phyloP scores from a whole-genome alignment of 768 basidiomycete genomes.

The Tricholoma sp. region DNA sequence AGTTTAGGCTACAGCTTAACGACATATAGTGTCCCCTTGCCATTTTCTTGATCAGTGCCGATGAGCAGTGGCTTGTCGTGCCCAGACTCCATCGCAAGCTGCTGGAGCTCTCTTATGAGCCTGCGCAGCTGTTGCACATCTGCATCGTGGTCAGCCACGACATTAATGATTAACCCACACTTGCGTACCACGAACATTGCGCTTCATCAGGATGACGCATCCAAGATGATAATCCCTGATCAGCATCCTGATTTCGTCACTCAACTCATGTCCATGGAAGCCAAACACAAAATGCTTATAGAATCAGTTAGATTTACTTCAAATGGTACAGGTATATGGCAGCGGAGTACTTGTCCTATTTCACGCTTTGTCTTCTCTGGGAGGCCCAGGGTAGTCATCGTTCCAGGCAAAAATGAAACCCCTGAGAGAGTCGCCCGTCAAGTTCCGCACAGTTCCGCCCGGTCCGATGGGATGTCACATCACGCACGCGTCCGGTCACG shows the following conservation, averaged over 20 bases:
- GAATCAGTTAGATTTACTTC: not conserved
- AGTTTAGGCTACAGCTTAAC: not conserved
- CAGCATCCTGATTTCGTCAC: slow-evolving; percentile 46
- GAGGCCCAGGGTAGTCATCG: slow-evolving; percentile 8
- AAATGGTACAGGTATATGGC: not conserved
- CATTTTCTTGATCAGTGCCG: slow-evolving; percentile 74
- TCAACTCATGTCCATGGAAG: slow-evolving; percentile 54
- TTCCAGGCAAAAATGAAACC: not conserved
- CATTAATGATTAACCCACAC: not conserved
- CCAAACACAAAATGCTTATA: slow-evolving; percentile 67
- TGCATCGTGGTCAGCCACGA: slow-evolving; percentile 14
- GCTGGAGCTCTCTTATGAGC: slow-evolving; percentile 47
- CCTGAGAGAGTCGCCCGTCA: too few relatives aligned
- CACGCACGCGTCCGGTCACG: not conserved
- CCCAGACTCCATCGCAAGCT: slow-evolving; percentile 49
- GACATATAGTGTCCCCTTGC: slow-evolving; percentile 22
- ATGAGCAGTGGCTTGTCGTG: slow-evolving; percentile 56
- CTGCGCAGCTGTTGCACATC: slow-evolving; percentile 46
- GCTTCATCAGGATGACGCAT: slow-evolving; percentile 64
- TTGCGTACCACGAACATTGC: slow-evolving; percentile 51
- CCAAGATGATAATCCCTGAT: slow-evolving; percentile 63
- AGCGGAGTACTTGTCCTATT: slow-evolving; percentile 38
- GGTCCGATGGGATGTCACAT: not conserved
- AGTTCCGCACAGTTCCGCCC: too few relatives aligned
- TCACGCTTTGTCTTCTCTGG: slow-evolving; percentile 36